These are phyloP conservation scores for Thalassiosira livingstoniorum DNA, from an alignment of 352 stramenopile species.

Conservation along the genomic window DNA sequence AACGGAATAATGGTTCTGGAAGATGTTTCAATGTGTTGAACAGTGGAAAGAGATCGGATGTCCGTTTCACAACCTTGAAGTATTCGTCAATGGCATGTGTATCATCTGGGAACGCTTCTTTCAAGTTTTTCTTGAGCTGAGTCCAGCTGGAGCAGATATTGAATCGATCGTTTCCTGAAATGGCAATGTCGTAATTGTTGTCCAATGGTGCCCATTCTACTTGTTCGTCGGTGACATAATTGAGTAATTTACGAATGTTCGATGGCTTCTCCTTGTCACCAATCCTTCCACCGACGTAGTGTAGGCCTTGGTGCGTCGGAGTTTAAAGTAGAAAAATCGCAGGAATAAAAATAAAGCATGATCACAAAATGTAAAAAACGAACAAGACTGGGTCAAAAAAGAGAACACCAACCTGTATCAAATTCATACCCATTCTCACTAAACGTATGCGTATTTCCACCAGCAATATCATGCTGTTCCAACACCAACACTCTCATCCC, in stretches of 20 bases:
- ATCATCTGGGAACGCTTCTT: conserved; percentile 48
- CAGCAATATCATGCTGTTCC: conserved; percentile 75
- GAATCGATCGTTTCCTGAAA: conserved; percentile 36
- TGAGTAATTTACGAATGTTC: conserved; percentile 24
- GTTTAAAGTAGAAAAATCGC: no score
- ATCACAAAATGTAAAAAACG: no score
- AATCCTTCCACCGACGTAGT: conserved; percentile 72
- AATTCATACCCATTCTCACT: conserved; percentile 73
- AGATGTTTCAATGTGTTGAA: conserved; percentile 42
- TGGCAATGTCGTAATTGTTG: conserved; percentile 51
- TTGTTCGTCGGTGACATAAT: conserved; percentile 40
- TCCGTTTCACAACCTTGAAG: conserved; percentile 35
- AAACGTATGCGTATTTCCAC: conserved; percentile 73
- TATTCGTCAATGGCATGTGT: conserved; percentile 50
- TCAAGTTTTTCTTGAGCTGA: conserved; percentile 41
- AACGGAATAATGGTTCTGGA: conserved; percentile 29
- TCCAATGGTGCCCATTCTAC: conserved; percentile 60
- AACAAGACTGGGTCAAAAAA: background rate
- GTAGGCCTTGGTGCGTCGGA: no score
- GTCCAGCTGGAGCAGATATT: conserved; percentile 38
- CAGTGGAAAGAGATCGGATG: conserved; percentile 16
- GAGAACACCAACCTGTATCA: conserved; percentile 57
- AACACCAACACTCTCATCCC: conserved; percentile 69
- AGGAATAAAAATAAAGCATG: no score
- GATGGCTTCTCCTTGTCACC: conserved; percentile 54